A percentile compares a stretch with the other conserved stretches of the same genome.
Conservation (phyloP, 1,139 yeast species). For the Zygosaccharomyces pseudobailii region DNA sequence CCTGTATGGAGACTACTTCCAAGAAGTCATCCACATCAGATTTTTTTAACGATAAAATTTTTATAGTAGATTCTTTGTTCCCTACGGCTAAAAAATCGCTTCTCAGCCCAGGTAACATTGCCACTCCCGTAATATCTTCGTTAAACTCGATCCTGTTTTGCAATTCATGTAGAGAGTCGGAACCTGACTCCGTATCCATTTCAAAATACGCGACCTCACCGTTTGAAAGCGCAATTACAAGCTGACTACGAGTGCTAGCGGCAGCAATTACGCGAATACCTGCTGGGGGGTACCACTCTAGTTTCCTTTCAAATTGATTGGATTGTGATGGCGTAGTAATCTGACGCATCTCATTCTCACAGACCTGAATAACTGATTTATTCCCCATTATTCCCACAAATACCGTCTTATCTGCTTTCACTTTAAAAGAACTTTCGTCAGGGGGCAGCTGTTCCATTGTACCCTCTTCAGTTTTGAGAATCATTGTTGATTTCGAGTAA, state of each 20-base stretch:
- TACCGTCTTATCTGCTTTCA: constrained; percentile 55
- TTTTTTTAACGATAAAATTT: constrained; percentile 54
- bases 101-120: constrained; percentile 49
- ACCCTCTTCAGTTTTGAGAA: constrained; percentile 34
- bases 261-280: constrained; percentile 63
- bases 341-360: constrained; percentile 68
- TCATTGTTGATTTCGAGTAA: constrained; percentile 23
- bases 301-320: constrained; percentile 19
- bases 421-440: constrained; percentile 49
- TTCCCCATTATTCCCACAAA: constrained; percentile 67
- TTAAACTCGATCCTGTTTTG: constrained; percentile 57
- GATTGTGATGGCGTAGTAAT: constrained; percentile 38
- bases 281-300: constrained; percentile 83
- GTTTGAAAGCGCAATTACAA: constrained; percentile 66
- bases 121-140: constrained; percentile 48
- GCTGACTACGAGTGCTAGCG: constrained; percentile 61
- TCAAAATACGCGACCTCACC: constrained; percentile 81
- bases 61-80: constrained; percentile 64
- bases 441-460: constrained; percentile 70
- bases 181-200: constrained; percentile 43
- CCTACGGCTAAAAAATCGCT: constrained; percentile 66
- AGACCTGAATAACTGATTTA: constrained; percentile 65
- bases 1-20: constrained; percentile 62
- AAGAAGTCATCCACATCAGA: constrained; percentile 53
- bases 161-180: constrained; percentile 66